These are phyloP conservation scores for Sedum album DNA, from an alignment of 164 flowering plant species.

Conservation along the genomic window DNA sequence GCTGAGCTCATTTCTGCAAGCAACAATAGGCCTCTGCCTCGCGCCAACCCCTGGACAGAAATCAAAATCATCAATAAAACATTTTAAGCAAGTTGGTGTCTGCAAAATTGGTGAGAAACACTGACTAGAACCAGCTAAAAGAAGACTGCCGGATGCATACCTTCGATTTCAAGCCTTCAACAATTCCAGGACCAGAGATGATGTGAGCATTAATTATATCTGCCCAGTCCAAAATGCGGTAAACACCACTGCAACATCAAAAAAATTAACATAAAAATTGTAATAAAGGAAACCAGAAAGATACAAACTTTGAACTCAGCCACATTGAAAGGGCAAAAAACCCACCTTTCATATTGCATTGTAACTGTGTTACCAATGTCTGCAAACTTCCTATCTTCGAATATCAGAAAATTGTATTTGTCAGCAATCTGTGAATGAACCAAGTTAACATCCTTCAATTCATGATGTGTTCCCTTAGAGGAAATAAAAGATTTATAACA, in stretches of 20 bases:
- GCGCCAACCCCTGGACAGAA: constrained; percentile 89
- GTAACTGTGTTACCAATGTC: constrained; percentile 97
- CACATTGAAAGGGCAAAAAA: constrained; percentile 1
- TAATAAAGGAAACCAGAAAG: not conserved
- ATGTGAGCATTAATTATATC: constrained; percentile 92
- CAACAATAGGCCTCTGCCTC: constrained; percentile 80
- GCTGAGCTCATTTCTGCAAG: constrained; percentile 99
- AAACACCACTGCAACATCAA: constrained; percentile 60
- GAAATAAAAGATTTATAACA: too few species aligned
- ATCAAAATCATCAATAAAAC: constrained; percentile 1
- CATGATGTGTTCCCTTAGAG: too few species aligned
- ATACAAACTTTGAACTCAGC: not conserved
- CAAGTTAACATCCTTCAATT: not conserved
- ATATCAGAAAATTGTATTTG: constrained; percentile 76
- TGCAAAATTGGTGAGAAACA: not conserved
- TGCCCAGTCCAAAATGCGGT: constrained; percentile 89
- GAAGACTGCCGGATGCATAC: constrained; percentile 19
- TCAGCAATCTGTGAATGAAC: constrained; percentile 68
- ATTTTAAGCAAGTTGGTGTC: not conserved
- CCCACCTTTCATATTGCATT: constrained; percentile 97
- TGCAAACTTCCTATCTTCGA: constrained; percentile 98
- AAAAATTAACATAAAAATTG: not conserved
- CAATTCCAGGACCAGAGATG: constrained; percentile 91
- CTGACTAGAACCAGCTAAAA: not conserved
- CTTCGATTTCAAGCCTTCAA: constrained; percentile 90